phyloP scores from a whole-genome alignment of 2,329 filamentous ascomycete species.

The Rhynchosporium secalis region DNA sequence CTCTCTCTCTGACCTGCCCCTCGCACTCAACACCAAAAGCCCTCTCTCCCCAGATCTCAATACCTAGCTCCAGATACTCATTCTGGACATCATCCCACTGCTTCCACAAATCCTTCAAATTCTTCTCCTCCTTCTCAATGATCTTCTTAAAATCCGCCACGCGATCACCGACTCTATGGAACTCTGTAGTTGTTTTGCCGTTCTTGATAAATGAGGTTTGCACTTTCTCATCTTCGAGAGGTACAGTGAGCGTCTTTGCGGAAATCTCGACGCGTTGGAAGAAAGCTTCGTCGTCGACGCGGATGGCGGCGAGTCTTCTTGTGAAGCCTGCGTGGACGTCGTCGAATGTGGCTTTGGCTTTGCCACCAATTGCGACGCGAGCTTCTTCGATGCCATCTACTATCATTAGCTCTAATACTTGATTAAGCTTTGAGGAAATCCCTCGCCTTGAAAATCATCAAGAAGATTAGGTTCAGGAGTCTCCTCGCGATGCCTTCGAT shows the following conservation, averaged over 20 bases:
- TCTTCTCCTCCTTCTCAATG: slow-evolving; percentile 29
- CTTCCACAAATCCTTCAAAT: slow-evolving; percentile 34
- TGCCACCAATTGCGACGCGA: slow-evolving; percentile 18
- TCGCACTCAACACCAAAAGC: slow-evolving; percentile 18
- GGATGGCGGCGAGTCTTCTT: slow-evolving; percentile 14
- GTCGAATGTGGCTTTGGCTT: slow-evolving; percentile 25
- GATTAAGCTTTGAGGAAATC: neutral
- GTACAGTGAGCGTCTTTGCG: slow-evolving; percentile 18
- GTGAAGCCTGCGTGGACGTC: slow-evolving; percentile 22
- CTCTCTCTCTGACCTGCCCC: slow-evolving; percentile 1
- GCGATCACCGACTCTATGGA: slow-evolving; percentile 32
- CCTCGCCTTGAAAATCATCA: slow-evolving; percentile 22
- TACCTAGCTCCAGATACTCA: slow-evolving; percentile 33
- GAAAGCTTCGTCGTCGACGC: slow-evolving; percentile 23
- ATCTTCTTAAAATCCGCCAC: slow-evolving; percentile 27
- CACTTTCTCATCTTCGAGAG: slow-evolving; percentile 31
- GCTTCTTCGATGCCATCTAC: slow-evolving; percentile 32
- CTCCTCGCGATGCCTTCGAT: slow-evolving; percentile 20
- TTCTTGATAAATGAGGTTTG: slow-evolving; percentile 24
- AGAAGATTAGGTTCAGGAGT: slow-evolving; percentile 22
- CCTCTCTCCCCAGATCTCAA: slow-evolving; percentile 26
- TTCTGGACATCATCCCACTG: slow-evolving; percentile 35
- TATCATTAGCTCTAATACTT: slow-evolving; percentile 8
- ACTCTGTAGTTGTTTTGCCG: slow-evolving; percentile 23
- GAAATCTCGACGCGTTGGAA: slow-evolving; percentile 17